Base-by-base conservation (phyloP, 495 filamentous ascomycete genomes). In the Aspergillus cristatus region DNA sequence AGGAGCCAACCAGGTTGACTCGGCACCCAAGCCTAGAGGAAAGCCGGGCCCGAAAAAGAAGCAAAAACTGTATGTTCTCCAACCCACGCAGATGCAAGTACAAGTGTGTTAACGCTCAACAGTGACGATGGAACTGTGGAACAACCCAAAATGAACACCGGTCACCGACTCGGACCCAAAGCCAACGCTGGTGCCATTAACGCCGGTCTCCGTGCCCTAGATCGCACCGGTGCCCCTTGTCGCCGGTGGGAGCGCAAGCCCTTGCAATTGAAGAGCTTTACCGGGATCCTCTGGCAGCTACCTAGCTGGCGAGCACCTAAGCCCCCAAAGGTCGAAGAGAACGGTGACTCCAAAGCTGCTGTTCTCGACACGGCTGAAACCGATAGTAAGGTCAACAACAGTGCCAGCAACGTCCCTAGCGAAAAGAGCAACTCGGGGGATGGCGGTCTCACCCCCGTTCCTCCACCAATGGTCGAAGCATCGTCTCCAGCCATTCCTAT, bases 131-230 rank as follows among this genome's bases (percentile, higher is more conserved):
- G 76, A 38, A 66, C 65, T 20, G 58, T 70, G 43, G 79, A 81
- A 34, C 59, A 65, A 33, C 43, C 64, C 17, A 71, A 66, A 40
- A 43, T 55, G 17, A 35, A 50, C 31, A 43, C 71, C 14, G 57
- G 72, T 29, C 84, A 86, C 51, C 93, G 91, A 56, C 82, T 97
- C 14, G 90, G 90, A 8, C 91, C 91, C 35, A 98, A 97, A 64
- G 90, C 91, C 30, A 98, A 97, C 61, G 86, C 91, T 50, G 91
- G 91, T 40, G 90, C 90, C 39, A 98, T 98, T 69, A 98, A 98
- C 54, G 91, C 93, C 34, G 84, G 86, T 37, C 79, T 98, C 22
- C 84, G 91, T 34, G 93, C 91, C 3, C 78, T 98, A 30, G 91
- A 98, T 58, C 81, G 90, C 28, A 81, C 79, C 1, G 86, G 88